These are phyloP conservation scores for Lophiostoma macrostomum DNA, from an alignment of 495 filamentous ascomycete species.

Conservation along the genomic window DNA sequence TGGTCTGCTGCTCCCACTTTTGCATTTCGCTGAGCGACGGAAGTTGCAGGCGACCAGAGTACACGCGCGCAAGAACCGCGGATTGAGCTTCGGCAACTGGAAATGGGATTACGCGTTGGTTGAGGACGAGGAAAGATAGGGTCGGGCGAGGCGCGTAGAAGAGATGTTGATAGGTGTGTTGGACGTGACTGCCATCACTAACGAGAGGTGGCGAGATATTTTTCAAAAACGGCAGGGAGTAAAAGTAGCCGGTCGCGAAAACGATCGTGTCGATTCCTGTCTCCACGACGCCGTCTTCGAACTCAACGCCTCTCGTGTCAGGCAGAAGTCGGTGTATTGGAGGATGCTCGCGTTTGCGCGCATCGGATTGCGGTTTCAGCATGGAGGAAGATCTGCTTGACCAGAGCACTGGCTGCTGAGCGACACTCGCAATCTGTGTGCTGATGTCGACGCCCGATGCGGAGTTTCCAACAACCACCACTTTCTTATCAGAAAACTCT, in stretches of 20 bases:
- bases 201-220: slow-evolving; percentile 58
- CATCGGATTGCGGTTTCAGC: slow-evolving; percentile 22
- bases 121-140: slow-evolving; percentile 70
- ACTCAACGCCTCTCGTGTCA: slow-evolving; percentile 50
- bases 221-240: slow-evolving; percentile 66
- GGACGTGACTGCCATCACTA: slow-evolving; percentile 63
- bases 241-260: slow-evolving; percentile 75
- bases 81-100: slow-evolving; percentile 75
- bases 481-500: slow-evolving; percentile 58
- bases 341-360: slow-evolving; percentile 53
- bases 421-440: slow-evolving; percentile 61
- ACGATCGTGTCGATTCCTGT: slow-evolving; percentile 62
- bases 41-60: slow-evolving; percentile 62
- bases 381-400: slow-evolving; percentile 51
- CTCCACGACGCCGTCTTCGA: slow-evolving; percentile 55
- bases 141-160: slow-evolving; percentile 75
- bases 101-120: slow-evolving; percentile 81
- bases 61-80: slow-evolving; percentile 71
- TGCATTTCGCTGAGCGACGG: slow-evolving; percentile 63
- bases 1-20: slow-evolving; percentile 55
- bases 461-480: slow-evolving; percentile 73
- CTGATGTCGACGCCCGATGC: slow-evolving; percentile 80
- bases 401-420: slow-evolving; percentile 51
- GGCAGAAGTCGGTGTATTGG: slow-evolving; percentile 58
- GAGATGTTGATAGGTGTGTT: slow-evolving; percentile 71